Percentiles rank a stretch among this genome's conserved stretches.
Evolutionary conservation across 129 eudicot genomes (phyloP).

Genomic region (Kitagawia praeruptora): DNA sequence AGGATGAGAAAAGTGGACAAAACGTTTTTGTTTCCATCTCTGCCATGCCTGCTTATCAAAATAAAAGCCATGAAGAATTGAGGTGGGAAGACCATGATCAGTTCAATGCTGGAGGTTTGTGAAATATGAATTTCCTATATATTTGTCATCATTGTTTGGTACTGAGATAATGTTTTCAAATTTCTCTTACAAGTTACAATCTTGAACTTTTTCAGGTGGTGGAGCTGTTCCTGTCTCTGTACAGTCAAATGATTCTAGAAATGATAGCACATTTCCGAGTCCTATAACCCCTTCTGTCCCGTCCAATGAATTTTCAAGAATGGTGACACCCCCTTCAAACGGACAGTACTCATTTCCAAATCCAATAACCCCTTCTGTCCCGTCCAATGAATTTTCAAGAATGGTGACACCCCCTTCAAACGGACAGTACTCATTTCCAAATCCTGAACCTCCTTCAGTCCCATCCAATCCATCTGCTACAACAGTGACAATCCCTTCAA

Average conservation of each 20-base stretch:
- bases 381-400: background rate
- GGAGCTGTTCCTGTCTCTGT: background rate
- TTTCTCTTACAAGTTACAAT: background rate
- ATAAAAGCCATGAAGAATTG: slow-evolving; percentile 16
- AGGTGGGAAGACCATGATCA: slow-evolving; percentile 13
- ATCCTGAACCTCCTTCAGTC: too few species aligned
- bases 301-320: background rate
- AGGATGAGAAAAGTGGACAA: background rate
- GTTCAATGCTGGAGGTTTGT: background rate
- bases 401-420: background rate
- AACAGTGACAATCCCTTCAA: too few species aligned
- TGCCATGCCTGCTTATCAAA: slow-evolving; percentile 9
- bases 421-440: too few species aligned
- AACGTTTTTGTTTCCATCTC: background rate
- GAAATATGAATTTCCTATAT: background rate
- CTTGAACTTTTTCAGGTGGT: background rate
- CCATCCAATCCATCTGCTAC: too few species aligned
- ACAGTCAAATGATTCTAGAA: background rate
- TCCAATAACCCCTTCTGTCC: background rate
- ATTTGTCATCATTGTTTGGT: background rate
- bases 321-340: background rate
- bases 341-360: background rate
- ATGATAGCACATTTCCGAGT: background rate
- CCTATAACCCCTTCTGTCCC: background rate
- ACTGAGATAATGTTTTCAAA: background rate